These are phyloP conservation scores for Garcia nutans DNA, from an alignment of 345 rosid species.

Conservation along the genomic window DNA sequence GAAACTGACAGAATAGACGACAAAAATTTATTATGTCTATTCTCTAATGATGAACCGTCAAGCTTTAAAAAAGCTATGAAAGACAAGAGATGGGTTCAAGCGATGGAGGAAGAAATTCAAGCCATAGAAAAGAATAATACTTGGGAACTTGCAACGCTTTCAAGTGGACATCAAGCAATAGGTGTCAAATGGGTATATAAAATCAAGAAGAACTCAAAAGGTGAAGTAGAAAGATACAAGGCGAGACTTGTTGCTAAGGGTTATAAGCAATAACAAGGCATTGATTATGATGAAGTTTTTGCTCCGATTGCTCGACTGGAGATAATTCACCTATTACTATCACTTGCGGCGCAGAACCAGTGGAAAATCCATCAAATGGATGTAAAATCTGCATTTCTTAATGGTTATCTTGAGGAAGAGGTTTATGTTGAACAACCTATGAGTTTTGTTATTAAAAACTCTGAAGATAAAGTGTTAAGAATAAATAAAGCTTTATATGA, in stretches of 20 bases:
- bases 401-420: too few species aligned
- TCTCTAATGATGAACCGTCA: too few species aligned
- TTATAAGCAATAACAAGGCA: neutral
- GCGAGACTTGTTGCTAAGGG: neutral
- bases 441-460: too few species aligned
- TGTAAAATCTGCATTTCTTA: neutral
- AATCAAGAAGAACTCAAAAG: neutral
- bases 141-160: neutral
- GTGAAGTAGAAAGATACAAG: neutral
- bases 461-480: too few species aligned
- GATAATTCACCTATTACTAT: neutral
- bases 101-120: too few species aligned
- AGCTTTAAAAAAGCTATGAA: too few species aligned
- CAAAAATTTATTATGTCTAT: too few species aligned
- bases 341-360: neutral
- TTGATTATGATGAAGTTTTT: neutral
- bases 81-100: too few species aligned
- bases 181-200: conserved; percentile 4
- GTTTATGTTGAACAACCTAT: neutral
- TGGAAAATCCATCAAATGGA: neutral
- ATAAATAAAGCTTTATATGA: too few species aligned
- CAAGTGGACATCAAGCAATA: neutral
- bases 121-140: neutral
- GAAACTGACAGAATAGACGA: too few species aligned
- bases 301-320: neutral